phyloP scores from a whole-genome alignment of 371 early-diverging fungal species.

The Apophysomyces elegans region DNA sequence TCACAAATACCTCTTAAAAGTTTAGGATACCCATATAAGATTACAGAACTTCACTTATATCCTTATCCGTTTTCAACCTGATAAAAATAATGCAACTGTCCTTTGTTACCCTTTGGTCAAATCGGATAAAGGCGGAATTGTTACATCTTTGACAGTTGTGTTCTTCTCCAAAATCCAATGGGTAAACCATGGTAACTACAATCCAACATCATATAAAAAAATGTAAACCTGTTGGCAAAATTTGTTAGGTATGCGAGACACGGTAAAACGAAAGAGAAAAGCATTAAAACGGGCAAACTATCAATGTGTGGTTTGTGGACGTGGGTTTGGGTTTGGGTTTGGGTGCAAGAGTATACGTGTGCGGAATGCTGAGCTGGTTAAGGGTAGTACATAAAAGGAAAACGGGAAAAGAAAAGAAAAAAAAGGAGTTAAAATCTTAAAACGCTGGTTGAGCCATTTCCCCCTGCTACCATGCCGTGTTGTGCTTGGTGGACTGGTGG shows the following conservation, averaged over 20 bases:
- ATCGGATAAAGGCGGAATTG: constrained; percentile 2
- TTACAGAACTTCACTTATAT: neutral
- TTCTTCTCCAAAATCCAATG: too few relatives aligned
- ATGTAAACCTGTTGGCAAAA: neutral
- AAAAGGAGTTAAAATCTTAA: constrained; percentile 17
- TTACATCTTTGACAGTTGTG: too few relatives aligned
- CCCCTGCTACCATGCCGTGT: constrained; percentile 20
- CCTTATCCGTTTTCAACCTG: neutral
- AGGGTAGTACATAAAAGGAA: neutral
- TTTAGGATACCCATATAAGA: neutral
- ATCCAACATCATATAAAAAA: neutral
- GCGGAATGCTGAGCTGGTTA: constrained; percentile 2
- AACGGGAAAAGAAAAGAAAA: constrained; percentile 3
- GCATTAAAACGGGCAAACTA: constrained; percentile 7
- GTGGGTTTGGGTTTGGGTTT: neutral
- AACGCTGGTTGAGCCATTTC: constrained; percentile 17
- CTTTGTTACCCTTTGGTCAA: neutral
- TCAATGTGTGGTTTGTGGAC: neutral
- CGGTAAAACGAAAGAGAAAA: neutral
- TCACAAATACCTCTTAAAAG: neutral
- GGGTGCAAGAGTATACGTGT: neutral
- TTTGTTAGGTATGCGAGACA: constrained; percentile 10
- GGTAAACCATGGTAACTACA: too few relatives aligned
- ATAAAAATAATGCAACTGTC: neutral
- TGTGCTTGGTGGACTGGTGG: constrained; percentile 17